Evolutionary conservation across 768 basidiomycete genomes (phyloP).

Genomic region (Amanita pallidorosea): DNA sequence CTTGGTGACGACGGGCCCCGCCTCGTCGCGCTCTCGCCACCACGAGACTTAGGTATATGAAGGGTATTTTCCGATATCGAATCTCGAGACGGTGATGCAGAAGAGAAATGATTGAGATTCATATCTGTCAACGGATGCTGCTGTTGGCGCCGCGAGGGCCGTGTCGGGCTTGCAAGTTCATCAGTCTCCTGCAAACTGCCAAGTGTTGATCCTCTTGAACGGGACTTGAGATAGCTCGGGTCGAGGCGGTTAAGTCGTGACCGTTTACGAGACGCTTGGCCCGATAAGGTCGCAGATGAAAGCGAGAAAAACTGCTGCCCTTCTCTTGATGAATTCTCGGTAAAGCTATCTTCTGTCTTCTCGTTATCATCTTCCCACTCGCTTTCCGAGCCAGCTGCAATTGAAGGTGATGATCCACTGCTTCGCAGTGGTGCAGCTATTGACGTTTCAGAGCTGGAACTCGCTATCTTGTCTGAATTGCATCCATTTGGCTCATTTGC

Average conservation of each 20-base stretch:
- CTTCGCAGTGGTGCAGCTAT: slow-evolving; percentile 25
- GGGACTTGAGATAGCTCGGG: slow-evolving; percentile 54
- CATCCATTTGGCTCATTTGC: slow-evolving; percentile 14
- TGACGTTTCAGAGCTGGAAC: slow-evolving; percentile 7
- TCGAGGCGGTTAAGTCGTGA: slow-evolving; percentile 61
- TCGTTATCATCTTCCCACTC: slow-evolving; percentile 90
- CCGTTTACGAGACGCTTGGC: slow-evolving; percentile 28
- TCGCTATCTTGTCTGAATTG: slow-evolving; percentile 7
- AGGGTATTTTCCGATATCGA: slow-evolving; percentile 14
- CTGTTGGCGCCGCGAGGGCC: slow-evolving; percentile 11
- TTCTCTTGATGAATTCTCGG: neutral
- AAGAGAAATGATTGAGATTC: slow-evolving; percentile 44
- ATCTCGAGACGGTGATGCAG: slow-evolving; percentile 15
- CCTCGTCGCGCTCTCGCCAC: slow-evolving; percentile 34
- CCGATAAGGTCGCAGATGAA: slow-evolving; percentile 15
- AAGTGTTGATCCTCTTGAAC: slow-evolving; percentile 33
- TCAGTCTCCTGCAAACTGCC: slow-evolving; percentile 66
- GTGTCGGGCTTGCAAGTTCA: slow-evolving; percentile 33
- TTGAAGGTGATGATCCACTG: slow-evolving; percentile 27
- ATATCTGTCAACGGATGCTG: slow-evolving; percentile 51
- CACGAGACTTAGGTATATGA: slow-evolving; percentile 28
- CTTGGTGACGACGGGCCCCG: slow-evolving; percentile 41
- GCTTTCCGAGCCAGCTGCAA: slow-evolving; percentile 51
- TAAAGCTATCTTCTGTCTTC: slow-evolving; percentile 62
- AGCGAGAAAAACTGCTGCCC: slow-evolving; percentile 27